phyloP scores from a whole-genome alignment of 2,329 filamentous ascomycete species.

The Neofusicoccum cordaticola region DNA sequence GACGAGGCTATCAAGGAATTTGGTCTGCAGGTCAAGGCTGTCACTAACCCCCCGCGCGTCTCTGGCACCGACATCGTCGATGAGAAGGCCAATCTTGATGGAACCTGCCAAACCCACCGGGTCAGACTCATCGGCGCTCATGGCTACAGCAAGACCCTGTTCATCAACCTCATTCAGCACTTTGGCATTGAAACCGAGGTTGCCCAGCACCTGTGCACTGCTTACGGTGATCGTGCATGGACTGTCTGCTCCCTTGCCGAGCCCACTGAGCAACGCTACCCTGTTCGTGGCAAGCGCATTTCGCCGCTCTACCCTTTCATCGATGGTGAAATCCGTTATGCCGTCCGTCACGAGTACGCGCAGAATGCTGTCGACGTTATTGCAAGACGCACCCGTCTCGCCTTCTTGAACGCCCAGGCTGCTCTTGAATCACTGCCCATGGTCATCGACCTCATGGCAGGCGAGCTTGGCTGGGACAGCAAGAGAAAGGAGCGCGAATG shows the following conservation, averaged over 20 bases:
- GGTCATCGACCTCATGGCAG: constrained; percentile 85
- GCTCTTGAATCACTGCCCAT: constrained; percentile 79
- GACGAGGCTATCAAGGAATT: constrained; percentile 74
- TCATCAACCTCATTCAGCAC: constrained; percentile 93
- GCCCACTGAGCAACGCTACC: constrained; percentile 76
- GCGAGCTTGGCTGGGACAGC: constrained; percentile 76
- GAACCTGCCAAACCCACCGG: constrained; percentile 78
- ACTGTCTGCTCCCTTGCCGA: constrained; percentile 77
- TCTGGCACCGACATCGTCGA: constrained; percentile 68
- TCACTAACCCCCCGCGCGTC: constrained; percentile 62
- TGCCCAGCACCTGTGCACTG: constrained; percentile 79
- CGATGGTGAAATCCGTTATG: constrained; percentile 87
- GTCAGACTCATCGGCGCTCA: constrained; percentile 80
- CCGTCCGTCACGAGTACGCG: constrained; percentile 84
- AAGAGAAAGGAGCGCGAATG: constrained; percentile 75
- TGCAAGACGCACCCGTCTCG: constrained; percentile 77
- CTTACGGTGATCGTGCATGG: constrained; percentile 92
- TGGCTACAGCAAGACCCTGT: constrained; percentile 84
- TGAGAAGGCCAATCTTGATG: constrained; percentile 68
- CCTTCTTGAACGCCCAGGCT: constrained; percentile 89
- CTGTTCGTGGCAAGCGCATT: constrained; percentile 77
- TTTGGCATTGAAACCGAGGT: constrained; percentile 90
- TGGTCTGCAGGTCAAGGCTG: constrained; percentile 56
- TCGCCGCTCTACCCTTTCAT: constrained; percentile 82
- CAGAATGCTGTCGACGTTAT: constrained; percentile 87